phyloP scores from a whole-genome alignment of 176 grass and related monocot genomes.

The Neostapfia colusana region DNA sequence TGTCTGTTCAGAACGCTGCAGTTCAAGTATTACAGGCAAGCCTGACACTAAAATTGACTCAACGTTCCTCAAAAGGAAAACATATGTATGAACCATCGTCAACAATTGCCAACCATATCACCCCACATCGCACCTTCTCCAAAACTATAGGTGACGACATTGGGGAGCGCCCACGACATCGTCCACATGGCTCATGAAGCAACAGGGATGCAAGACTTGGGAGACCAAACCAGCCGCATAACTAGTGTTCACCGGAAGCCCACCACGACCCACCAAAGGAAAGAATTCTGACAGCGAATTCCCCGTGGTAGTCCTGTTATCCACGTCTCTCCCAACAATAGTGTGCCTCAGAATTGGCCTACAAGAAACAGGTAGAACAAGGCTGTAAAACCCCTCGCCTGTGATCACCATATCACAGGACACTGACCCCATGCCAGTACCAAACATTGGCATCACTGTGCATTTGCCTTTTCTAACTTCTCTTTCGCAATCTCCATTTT shows the following conservation, averaged over 20 bases:
- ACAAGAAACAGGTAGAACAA: conserved; percentile 36
- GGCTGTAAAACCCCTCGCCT: conserved; percentile 28
- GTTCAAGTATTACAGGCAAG: background rate
- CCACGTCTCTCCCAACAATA: conserved; percentile 28
- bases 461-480: conserved; percentile 61
- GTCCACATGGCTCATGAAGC: conserved; percentile 23
- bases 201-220: background rate
- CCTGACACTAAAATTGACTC: conserved; percentile 36
- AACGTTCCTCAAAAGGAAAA: background rate
- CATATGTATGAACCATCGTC: conserved; percentile 7
- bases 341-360: conserved; percentile 39
- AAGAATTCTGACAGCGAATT: conserved; percentile 4
- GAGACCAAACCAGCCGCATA: conserved; percentile 13
- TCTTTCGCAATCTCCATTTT: conserved; percentile 81
- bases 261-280: conserved; percentile 32
- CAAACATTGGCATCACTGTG: conserved; percentile 27
- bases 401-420: conserved; percentile 29
- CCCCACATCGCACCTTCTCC: conserved; percentile 31
- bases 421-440: conserved; percentile 9
- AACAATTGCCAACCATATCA: conserved; percentile 48
- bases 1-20: too few relatives aligned
- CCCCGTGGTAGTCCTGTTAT: background rate
- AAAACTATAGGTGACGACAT: conserved; percentile 1
- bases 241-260: conserved; percentile 20
- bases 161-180: background rate